Evolutionary conservation across 2,329 filamentous ascomycete species (phyloP), one percentile per base, ranked within the genome.

Genomic region (Cryphonectria carpinicola): DNA sequence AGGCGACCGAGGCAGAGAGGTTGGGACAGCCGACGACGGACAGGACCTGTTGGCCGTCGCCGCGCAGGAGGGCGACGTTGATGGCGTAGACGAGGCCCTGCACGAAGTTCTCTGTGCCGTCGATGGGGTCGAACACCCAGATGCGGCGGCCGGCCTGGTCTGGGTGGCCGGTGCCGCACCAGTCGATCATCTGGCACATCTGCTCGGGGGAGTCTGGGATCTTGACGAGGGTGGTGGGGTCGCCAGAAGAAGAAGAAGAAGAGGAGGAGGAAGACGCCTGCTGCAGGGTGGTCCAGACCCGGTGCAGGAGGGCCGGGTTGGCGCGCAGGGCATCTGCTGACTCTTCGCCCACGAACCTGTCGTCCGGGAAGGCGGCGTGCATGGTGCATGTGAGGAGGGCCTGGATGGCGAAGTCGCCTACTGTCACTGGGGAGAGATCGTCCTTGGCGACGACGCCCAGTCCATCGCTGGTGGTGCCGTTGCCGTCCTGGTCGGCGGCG

Each of bases 81-180:
- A 89, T 85, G 69, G 86, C 87, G 73, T 89, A 89, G 63, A 87
- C 82, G 74, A 87, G 80, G 7, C 85, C 83, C 14, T 80, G 78
- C 11, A 89, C 80, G 68, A 87, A 89, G 0, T 86, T 88, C 78
- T 86, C 84, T 2, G 87, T 89, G 10, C 87, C 87, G 73, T 89
- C 87, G 41, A 89, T 89, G 0, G 87, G 87, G 74, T 89, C 87
- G 74, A 89, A 88, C 0, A 89, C 82, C 87, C 87, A 89, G 11
- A 84, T 83, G 19, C 86, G 10, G 19, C 86, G 10, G 82, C 83
- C 1, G 76, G 41, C 60, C 41, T 41, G 76, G 1, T 70, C 68
- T 5, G 81, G 84, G 22, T 76, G 77, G 35, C 81, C 81, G 28
- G 79, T 74, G 41, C 84, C 83, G 71, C 86, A 87, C 73, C 81